Conservation (phyloP, 352 stramenopile species). For the Pythium guiyangense region DNA sequence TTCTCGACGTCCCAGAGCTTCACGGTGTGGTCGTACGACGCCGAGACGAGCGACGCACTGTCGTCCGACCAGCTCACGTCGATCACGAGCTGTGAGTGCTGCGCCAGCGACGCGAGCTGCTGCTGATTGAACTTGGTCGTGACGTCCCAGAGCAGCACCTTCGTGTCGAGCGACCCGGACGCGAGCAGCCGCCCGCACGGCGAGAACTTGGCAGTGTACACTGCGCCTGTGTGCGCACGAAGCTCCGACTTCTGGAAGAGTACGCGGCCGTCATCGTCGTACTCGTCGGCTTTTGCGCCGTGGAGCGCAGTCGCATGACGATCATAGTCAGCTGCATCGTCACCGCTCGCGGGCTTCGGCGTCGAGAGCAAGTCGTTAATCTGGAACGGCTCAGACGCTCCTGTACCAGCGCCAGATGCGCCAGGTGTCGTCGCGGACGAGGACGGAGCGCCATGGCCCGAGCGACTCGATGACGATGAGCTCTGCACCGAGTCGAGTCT, state of each 20-base stretch:
- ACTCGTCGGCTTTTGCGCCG: constrained; percentile 46
- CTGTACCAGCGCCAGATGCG: constrained; percentile 12
- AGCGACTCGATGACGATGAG: constrained; percentile 15
- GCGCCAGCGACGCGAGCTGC: constrained; percentile 68
- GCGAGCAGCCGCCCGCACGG: constrained; percentile 75
- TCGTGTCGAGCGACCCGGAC: constrained; percentile 76
- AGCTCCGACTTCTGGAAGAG: constrained; percentile 83
- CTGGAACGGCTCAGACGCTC: constrained; percentile 54
- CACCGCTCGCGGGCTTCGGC: constrained; percentile 23
- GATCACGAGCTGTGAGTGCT: constrained; percentile 82
- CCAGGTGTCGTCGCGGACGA: constrained; percentile 5
- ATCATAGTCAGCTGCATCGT: constrained; percentile 34
- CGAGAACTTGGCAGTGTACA: constrained; percentile 87
- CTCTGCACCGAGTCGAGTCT: constrained; percentile 72
- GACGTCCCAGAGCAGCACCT: constrained; percentile 83
- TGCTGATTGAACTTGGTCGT: constrained; percentile 88
- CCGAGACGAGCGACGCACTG: constrained; percentile 64
- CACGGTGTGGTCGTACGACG: constrained; percentile 84
- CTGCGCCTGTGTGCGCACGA: constrained; percentile 63
- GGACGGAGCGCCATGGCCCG: neutral
- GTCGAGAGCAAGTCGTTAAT: constrained; percentile 61
- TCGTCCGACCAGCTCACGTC: constrained; percentile 83
- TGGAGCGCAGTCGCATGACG: constrained; percentile 26
- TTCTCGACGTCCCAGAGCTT: constrained; percentile 88
- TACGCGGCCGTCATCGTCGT: constrained; percentile 60